These are phyloP conservation scores for Suillus subalutaceus DNA, from an alignment of 768 basidiomycete genomes.

Conservation along the genomic window DNA sequence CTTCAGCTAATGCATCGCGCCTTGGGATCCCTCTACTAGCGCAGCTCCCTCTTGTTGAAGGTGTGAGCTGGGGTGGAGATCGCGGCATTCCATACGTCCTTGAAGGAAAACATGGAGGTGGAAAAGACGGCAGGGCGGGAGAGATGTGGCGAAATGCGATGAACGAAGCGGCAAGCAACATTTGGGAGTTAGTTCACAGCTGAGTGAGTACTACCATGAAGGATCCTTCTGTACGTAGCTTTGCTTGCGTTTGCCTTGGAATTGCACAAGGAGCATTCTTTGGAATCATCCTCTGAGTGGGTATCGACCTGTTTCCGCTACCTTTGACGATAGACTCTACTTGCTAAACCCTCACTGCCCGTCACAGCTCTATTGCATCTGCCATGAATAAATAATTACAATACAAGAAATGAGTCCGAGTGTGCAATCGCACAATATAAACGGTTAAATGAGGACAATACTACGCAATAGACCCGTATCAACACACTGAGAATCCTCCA, in stretches of 20 bases:
- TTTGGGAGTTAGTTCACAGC: slow-evolving; percentile 25
- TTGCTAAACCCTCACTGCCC: background rate
- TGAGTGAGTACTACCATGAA: background rate
- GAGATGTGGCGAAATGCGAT: slow-evolving; percentile 36
- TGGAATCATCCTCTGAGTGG: background rate
- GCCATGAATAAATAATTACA: background rate
- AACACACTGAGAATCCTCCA: slow-evolving; percentile 50
- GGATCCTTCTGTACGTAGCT: background rate
- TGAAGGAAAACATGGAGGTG: slow-evolving; percentile 16
- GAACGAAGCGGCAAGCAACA: slow-evolving; percentile 29
- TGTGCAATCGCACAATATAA: background rate
- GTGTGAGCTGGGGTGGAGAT: slow-evolving; percentile 76
- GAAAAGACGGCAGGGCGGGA: slow-evolving; percentile 30
- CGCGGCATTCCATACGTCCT: slow-evolving; percentile 59
- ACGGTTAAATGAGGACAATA: background rate
- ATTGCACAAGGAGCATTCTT: no score
- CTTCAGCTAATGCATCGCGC: slow-evolving; percentile 57
- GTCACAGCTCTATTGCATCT: background rate
- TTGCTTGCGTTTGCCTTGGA: background rate
- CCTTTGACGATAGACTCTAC: background rate
- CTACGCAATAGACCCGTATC: background rate
- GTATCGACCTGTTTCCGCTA: background rate
- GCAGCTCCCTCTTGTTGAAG: slow-evolving; percentile 78
- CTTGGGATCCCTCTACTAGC: slow-evolving; percentile 71
- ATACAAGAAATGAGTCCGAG: background rate